A percentile compares a stretch with the other conserved stretches of the same genome.
phyloP scores from a whole-genome alignment of 148 eudicot genomes.

The Rhododendron kiyosumense region DNA sequence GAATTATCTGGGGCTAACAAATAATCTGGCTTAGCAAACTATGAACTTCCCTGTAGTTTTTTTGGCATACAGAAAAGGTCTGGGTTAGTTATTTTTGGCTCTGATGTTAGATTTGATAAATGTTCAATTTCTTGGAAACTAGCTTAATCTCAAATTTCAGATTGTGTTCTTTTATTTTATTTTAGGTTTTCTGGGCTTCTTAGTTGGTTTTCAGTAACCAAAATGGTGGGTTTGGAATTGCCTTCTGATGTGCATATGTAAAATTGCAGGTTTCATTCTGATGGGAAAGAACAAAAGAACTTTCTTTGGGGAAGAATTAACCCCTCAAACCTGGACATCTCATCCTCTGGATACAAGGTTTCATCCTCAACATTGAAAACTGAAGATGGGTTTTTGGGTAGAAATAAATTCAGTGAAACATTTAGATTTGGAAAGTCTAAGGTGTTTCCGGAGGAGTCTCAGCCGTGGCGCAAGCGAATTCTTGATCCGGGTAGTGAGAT shows the following conservation, averaged over 20 bases:
- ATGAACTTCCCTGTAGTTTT: not conserved
- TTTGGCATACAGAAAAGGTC: not conserved
- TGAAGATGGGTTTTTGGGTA: constrained; percentile 33
- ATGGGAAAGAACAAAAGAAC: constrained; percentile 53
- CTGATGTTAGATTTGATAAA: not conserved
- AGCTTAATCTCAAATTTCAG: not conserved
- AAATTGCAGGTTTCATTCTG: constrained; percentile 61
- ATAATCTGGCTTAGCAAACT: not conserved
- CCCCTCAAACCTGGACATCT: constrained; percentile 42
- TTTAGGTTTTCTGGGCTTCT: not conserved
- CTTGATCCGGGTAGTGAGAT: constrained; percentile 93
- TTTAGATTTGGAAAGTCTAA: constrained; percentile 50
- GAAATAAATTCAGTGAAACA: constrained; percentile 36
- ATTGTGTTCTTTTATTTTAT: not conserved
- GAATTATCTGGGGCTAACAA: not conserved
- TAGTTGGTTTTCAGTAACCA: not conserved
- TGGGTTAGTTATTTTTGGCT: not conserved
- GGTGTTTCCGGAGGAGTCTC: constrained; percentile 50
- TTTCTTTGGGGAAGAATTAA: constrained; percentile 44
- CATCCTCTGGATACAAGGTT: constrained; percentile 51
- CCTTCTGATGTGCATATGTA: not conserved
- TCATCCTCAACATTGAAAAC: constrained; percentile 34
- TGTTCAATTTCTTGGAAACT: not conserved
- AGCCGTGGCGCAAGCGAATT: constrained; percentile 59
- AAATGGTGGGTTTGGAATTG: not conserved